phyloP scores from a whole-genome alignment of 2,329 filamentous ascomycete genomes.

The Aspergillus sp. region DNA sequence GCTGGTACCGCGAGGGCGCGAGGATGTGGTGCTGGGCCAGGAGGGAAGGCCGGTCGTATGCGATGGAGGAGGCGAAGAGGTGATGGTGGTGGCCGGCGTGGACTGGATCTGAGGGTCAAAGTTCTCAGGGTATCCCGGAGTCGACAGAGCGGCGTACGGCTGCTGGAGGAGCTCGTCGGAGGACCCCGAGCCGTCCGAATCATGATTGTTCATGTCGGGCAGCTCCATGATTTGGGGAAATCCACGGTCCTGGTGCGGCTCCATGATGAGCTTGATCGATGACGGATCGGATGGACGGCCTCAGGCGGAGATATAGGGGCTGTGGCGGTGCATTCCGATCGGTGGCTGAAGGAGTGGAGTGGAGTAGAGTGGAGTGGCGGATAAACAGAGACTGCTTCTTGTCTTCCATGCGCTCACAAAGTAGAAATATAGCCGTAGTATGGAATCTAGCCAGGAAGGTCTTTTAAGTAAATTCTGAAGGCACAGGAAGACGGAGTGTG shows the following conservation, averaged over 20 bases:
- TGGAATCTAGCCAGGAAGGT: neutral
- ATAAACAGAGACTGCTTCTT: neutral
- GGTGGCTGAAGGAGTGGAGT: neutral
- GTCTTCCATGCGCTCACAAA: no score
- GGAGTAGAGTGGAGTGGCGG: neutral
- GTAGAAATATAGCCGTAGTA: neutral
- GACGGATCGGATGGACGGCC: slow-evolving; percentile 11
- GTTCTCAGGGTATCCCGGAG: slow-evolving; percentile 31
- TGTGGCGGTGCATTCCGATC: slow-evolving; percentile 27
- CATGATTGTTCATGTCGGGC: slow-evolving; percentile 39
- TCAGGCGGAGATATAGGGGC: slow-evolving; percentile 24
- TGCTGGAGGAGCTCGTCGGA: slow-evolving; percentile 41
- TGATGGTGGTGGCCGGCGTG: slow-evolving; percentile 30
- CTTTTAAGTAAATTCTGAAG: no score
- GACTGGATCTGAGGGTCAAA: slow-evolving; percentile 31
- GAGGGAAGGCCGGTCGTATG: slow-evolving; percentile 29
- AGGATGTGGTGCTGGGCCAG: slow-evolving; percentile 36
- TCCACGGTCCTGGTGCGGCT: slow-evolving; percentile 19
- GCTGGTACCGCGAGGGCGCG: slow-evolving; percentile 46
- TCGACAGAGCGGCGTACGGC: slow-evolving; percentile 32
- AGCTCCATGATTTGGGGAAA: slow-evolving; percentile 41
- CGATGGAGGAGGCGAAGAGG: slow-evolving; percentile 32
- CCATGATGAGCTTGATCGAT: slow-evolving; percentile 18
- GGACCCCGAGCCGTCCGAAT: slow-evolving; percentile 43
- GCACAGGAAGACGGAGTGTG: no score